Evolutionary conservation across 2,329 filamentous ascomycete genomes (phyloP), one percentile per base, ranked within the genome.

Genomic region (Penicillium janthinellum): DNA sequence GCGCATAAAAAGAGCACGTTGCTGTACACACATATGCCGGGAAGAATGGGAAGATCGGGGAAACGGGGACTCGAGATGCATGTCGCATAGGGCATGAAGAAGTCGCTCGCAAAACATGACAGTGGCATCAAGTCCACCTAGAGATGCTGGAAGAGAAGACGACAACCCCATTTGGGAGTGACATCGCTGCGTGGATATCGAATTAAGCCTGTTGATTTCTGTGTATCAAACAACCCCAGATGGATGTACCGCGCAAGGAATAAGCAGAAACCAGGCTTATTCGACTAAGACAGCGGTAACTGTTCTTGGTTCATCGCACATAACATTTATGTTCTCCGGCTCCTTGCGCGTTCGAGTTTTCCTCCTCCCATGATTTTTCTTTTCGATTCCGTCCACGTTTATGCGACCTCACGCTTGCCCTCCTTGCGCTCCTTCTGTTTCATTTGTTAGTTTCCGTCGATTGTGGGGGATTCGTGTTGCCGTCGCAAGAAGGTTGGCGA

Each of bases 341-440:
- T 68, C 69, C 72, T 71, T 70, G 71, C 71, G 70, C 70, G 69
- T 67, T 69, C 70, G 47, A 59, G 57, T 65, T 68, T 68, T 45
- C 41, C 68, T 58, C 58, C 63, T 61, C 64, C 67, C 68, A 67
- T 57, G 39, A 58, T 14, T 60, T 71, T 71, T 68, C 72, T 71
- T 71, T 67, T 63, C 59, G 65, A 64, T 63, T 64, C 61, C 57
- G 57, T 63, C 63, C 50, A 66, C 60, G 72, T 80, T 84, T 87
- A 96, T 83, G 90, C 92, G 73, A 87, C 82, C 79, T 96, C 91
- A 72, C 92, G 88, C 89, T 95, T 96, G 82, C 92, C 94, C 83
- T 97, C 93, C 86, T 90, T 93, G 77, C 92, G 86, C 87, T 97
- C 95, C 87, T 98, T 99, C 94, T 96, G 80, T 80, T 73, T 55